Conservation (phyloP, 2,329 filamentous ascomycete species). For the Trichoderma arundinaceum region DNA sequence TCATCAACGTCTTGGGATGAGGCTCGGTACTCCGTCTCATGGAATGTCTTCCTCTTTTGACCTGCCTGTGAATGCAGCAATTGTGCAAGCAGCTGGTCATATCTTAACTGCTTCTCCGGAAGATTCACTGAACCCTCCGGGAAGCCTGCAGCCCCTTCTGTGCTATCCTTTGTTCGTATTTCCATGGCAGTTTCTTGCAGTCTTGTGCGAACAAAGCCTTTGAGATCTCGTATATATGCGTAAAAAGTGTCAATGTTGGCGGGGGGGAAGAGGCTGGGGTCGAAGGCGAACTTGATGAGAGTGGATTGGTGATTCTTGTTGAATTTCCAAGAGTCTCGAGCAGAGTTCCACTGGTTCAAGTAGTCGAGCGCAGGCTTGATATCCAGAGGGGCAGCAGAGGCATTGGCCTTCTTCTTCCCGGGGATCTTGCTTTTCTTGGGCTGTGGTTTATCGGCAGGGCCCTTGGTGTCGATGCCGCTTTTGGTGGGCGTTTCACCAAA, state of each 20-base stretch:
- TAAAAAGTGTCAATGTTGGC: slow-evolving; percentile 72
- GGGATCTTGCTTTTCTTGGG: slow-evolving; percentile 48
- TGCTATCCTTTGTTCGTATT: slow-evolving; percentile 62
- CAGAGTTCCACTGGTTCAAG: slow-evolving; percentile 74
- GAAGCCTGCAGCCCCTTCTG: slow-evolving; percentile 55
- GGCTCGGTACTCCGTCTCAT: slow-evolving; percentile 59
- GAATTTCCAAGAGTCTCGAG: slow-evolving; percentile 84
- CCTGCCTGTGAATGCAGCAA: slow-evolving; percentile 49
- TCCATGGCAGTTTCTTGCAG: slow-evolving; percentile 70
- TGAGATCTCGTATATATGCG: slow-evolving; percentile 78
- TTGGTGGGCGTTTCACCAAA: slow-evolving; percentile 54
- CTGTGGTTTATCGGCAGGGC: slow-evolving; percentile 41
- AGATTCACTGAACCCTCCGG: slow-evolving; percentile 55
- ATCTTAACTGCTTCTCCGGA: slow-evolving; percentile 57
- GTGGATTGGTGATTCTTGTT: slow-evolving; percentile 91
- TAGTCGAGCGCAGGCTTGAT: slow-evolving; percentile 74
- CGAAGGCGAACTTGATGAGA: slow-evolving; percentile 82
- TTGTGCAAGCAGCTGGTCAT: slow-evolving; percentile 60
- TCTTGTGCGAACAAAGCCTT: slow-evolving; percentile 74
- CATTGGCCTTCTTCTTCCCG: slow-evolving; percentile 48
- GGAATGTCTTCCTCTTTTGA: slow-evolving; percentile 57
- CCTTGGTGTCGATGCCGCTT: slow-evolving; percentile 35
- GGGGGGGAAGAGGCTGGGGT: slow-evolving; percentile 71
- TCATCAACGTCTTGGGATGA: slow-evolving; percentile 55
- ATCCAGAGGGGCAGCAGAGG: slow-evolving; percentile 48